Evolutionary conservation across 768 basidiomycete genomes (phyloP).

Genomic region (Kwoniella newhampshirensis): DNA sequence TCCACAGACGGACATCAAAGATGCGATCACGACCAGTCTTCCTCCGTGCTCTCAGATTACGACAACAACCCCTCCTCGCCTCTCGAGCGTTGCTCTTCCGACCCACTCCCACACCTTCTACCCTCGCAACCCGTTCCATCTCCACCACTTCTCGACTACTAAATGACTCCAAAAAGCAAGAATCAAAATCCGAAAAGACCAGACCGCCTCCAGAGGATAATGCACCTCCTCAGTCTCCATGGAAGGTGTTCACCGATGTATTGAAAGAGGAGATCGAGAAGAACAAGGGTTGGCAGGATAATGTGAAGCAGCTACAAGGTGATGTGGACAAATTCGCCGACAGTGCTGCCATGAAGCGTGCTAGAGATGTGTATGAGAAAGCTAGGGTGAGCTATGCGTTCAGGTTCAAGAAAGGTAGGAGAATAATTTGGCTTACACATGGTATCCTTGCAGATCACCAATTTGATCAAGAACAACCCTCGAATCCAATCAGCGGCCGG

Average conservation of each 20-base stretch:
- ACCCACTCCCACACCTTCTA: constrained; percentile 2
- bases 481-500: constrained; percentile 86
- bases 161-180: constrained; percentile 18
- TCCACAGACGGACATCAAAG: not conserved
- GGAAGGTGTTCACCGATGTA: constrained; percentile 93
- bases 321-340: constrained; percentile 97
- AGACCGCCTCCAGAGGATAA: constrained; percentile 26
- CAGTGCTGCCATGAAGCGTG: constrained; percentile 90
- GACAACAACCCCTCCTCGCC: constrained; percentile 11
- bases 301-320: constrained; percentile 94
- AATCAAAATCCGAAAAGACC: constrained; percentile 5
- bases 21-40: constrained; percentile 41
- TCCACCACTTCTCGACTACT: constrained; percentile 23
- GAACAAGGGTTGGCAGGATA: constrained; percentile 91
- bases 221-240: constrained; percentile 67
- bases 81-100: constrained; percentile 16
- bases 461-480: constrained; percentile 95
- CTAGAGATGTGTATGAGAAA: constrained; percentile 86
- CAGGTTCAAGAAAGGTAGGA: constrained; percentile 84
- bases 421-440: constrained; percentile 53
- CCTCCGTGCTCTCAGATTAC: constrained; percentile 23
- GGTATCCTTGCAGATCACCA: constrained; percentile 64
- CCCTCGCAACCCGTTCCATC: constrained; percentile 11
- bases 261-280: constrained; percentile 88
- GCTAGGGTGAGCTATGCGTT: constrained; percentile 82